A percentile compares a stretch with the other conserved stretches of the same genome.
Conservation (phyloP, 495 filamentous ascomycete genomes). For the Immersiella caudata region DNA sequence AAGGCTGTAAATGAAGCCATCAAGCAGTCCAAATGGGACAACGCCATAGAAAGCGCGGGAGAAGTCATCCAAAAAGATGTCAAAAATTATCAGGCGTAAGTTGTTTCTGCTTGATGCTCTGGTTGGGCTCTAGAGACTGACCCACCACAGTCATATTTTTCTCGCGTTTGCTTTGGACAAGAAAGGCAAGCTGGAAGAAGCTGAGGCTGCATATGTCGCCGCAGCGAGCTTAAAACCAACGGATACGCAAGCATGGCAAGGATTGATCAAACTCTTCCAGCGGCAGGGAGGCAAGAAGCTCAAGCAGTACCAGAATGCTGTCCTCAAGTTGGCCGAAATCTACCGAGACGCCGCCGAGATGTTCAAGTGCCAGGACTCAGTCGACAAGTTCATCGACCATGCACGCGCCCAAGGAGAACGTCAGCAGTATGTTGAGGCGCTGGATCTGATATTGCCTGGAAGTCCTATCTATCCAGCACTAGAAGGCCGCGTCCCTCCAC, state of each 20-base stretch:
- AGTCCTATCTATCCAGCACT: constrained; percentile 78
- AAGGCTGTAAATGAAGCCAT: constrained; percentile 82
- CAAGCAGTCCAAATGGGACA: constrained; percentile 77
- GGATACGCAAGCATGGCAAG: constrained; percentile 80
- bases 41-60: constrained; percentile 68
- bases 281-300: constrained; percentile 69
- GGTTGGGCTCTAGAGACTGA: constrained; percentile 4
- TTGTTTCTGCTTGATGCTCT: not conserved
- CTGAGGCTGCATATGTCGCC: constrained; percentile 73
- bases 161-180: constrained; percentile 80
- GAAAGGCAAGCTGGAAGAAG: constrained; percentile 65
- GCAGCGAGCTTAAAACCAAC: constrained; percentile 61
- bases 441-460: constrained; percentile 74
- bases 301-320: constrained; percentile 71
- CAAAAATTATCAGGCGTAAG: constrained; percentile 80
- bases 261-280: constrained; percentile 84
- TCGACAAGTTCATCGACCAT: constrained; percentile 78
- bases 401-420: constrained; percentile 71
- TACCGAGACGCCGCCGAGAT: constrained; percentile 67
- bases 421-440: constrained; percentile 69
- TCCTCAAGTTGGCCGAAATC: constrained; percentile 71
- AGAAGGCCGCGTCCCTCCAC: constrained; percentile 82
- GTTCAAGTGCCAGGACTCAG: constrained; percentile 72
- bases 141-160: constrained; percentile 68
- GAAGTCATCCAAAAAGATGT: constrained; percentile 69